Evolutionary conservation across 1,139 yeast species (phyloP), one percentile per base, ranked within the genome.

Genomic region (Pichia sp.): DNA sequence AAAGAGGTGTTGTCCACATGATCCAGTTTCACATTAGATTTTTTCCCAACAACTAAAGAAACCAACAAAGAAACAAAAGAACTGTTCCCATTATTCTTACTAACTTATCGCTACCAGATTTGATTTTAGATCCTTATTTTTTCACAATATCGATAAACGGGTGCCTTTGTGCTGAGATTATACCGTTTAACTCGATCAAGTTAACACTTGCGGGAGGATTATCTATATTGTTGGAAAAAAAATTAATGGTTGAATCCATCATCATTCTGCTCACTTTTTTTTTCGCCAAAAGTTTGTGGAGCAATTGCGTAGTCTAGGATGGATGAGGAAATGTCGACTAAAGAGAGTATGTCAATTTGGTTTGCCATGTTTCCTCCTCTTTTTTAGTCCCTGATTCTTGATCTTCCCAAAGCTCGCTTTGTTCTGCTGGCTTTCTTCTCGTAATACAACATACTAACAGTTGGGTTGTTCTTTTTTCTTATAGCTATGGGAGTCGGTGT

Each of bases 401-500:
- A n/a, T n/a, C n/a, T n/a, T n/a, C n/a, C n/a, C n/a, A n/a, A n/a
- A n/a, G n/a, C n/a, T n/a, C n/a, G n/a, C n/a, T n/a, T n/a, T n/a
- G n/a, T n/a, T n/a, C n/a, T n/a, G n/a, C n/a, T n/a, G n/a, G n/a
- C n/a, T n/a, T n/a, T n/a, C n/a, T n/a, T 9, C 26, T 23, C n/a
- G n/a, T n/a, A n/a, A n/a, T n/a, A n/a, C 10, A 11, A 18, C 7
- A 36, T 38, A 49, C 45, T 44, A 39, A 37, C 50, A 28, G n/a
- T n/a, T n/a, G n/a, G n/a, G n/a, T n/a, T 2, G n/a, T n/a, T 31
- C 24, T 28, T 23, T 30, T 18, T 22, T 30, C 17, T 34, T 59
- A 39, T 56, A 83, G 94, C 88, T 41, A 72, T 86, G 79, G 97
- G 97, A 40, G 83, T 89, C 62, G 96, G 96, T 60, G 77, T 88